Evolutionary conservation across 306 rosid genomes (phyloP).

Genomic region (Trifolium fragiferum): DNA sequence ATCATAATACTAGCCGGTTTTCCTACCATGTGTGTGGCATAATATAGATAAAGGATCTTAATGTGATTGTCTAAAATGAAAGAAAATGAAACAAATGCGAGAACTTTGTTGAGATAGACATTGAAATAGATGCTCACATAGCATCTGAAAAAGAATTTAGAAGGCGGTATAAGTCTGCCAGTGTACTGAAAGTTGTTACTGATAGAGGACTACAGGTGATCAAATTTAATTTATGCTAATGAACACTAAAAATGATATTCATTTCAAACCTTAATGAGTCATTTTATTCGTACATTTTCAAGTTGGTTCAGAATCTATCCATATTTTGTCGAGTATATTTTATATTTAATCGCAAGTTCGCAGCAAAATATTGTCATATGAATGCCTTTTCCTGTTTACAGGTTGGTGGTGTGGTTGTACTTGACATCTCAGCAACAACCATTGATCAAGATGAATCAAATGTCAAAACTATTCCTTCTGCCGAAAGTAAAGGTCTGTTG

Average conservation of each 20-base stretch:
- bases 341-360: no score
- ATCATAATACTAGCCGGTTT: no score
- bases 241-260: no score
- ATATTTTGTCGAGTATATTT: no score
- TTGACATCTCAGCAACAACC: conserved; percentile 90
- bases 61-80: no score
- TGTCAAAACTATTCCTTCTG: conserved; percentile 76
- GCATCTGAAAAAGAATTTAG: conserved; percentile 72
- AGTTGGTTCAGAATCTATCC: neutral
- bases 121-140: conserved; percentile 73
- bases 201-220: conserved; percentile 92
- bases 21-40: no score
- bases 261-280: no score
- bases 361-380: neutral
- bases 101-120: conserved; percentile 84
- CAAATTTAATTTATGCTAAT: conserved; percentile 26
- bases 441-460: conserved; percentile 72
- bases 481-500: conserved; percentile 84
- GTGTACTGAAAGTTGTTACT: conserved; percentile 72
- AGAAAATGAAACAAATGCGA: no score
- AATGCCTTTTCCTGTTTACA: conserved; percentile 42
- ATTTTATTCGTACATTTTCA: conserved; percentile 28
- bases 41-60: no score
- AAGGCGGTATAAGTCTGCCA: conserved; percentile 77
- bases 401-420: conserved; percentile 80